Evolutionary conservation across 306 rosid genomes (phyloP).

Genomic region (Dryas octopetala): DNA sequence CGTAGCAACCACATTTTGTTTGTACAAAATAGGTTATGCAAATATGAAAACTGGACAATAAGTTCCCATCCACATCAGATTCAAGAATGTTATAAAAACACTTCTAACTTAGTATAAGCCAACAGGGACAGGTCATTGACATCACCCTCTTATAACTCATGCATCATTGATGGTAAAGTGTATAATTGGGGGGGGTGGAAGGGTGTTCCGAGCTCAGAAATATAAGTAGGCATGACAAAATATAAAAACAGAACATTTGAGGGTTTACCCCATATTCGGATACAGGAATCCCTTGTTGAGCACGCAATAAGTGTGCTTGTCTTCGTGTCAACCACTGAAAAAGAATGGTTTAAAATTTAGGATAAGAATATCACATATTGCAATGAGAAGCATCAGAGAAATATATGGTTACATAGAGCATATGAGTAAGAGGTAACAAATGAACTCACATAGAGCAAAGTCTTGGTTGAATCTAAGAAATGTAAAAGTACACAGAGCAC

Average conservation of each 20-base stretch:
- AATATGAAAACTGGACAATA: no score
- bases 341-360: slow-evolving; percentile 23
- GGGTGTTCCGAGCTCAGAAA: background rate
- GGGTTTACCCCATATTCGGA: slow-evolving; percentile 89
- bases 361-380: slow-evolving; percentile 24
- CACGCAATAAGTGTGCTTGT: slow-evolving; percentile 89
- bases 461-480: slow-evolving; percentile 7
- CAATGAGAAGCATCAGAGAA: background rate
- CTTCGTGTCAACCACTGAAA: slow-evolving; percentile 92
- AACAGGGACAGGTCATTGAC: no score
- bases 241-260: background rate
- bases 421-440: background rate
- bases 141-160: no score
- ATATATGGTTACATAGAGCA: background rate
- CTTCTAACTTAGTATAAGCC: no score
- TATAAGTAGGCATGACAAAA: background rate
- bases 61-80: no score
- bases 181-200: no score
- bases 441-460: slow-evolving; percentile 15
- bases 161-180: no score
- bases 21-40: background rate
- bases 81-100: no score
- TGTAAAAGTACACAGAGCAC: background rate
- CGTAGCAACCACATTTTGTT: background rate
- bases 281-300: slow-evolving; percentile 94